Conservation (phyloP, 2,329 filamentous ascomycete species). For the Colletotrichum simmondsii region DNA sequence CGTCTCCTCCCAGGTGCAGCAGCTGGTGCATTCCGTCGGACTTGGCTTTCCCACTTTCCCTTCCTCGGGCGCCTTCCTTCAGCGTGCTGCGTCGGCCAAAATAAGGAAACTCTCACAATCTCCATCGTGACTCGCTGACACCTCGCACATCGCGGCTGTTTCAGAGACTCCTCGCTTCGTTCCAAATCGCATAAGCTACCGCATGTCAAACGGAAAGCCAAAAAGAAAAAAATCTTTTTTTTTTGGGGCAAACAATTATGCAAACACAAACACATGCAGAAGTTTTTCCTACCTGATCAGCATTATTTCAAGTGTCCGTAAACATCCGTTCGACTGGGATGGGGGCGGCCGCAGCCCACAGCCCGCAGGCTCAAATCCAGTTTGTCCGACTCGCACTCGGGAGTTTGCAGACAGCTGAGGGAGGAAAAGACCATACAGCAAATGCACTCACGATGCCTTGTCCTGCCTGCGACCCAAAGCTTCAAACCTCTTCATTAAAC, state of each 20-base stretch:
- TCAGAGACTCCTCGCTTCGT: slow-evolving; percentile 26
- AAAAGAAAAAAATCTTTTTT: not conserved
- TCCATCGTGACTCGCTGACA: not conserved
- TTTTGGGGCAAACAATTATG: not conserved
- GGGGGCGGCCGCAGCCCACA: not conserved
- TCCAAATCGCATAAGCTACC: slow-evolving; percentile 9
- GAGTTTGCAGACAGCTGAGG: not conserved
- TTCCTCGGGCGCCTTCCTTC: not conserved
- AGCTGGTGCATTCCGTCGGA: not conserved
- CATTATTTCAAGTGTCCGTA: not conserved
- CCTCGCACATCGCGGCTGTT: slow-evolving; percentile 24
- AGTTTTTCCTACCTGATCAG: not conserved
- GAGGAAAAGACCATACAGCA: not conserved
- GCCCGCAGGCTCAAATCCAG: not conserved
- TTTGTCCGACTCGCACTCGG: slow-evolving; percentile 11
- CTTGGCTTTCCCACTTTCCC: not conserved
- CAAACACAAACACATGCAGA: not conserved
- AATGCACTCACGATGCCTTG: slow-evolving; percentile 1
- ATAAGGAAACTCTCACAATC: too few species aligned
- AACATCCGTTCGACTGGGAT: not conserved
- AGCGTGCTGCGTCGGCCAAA: not conserved
- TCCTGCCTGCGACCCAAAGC: slow-evolving; percentile 6
- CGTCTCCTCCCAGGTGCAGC: not conserved
- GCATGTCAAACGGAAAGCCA: slow-evolving; percentile 4
- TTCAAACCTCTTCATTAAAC: not conserved